Base-by-base conservation (phyloP, 208 protist genomes). In the Herpetomonas muscarum region DNA sequence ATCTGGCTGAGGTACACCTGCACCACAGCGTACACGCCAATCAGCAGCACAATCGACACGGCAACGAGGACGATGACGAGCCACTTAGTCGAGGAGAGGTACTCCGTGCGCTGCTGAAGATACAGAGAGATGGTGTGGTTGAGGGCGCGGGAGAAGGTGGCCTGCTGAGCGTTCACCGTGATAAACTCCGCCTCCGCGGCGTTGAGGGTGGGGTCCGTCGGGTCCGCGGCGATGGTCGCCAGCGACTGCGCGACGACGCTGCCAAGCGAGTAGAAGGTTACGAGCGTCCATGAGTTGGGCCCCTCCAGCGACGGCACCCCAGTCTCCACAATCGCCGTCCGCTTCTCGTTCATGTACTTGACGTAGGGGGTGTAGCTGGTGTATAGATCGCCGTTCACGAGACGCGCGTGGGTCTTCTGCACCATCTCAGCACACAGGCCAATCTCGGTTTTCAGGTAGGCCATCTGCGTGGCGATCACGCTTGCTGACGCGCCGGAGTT, bases 271-370 rank as follows among this genome's bases (percentile, higher is more conserved):
- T 36, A 60, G 26, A 60, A 24, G 17, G 6, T 12, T 17, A 25
- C 42, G 12, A 66, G 15, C 10, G 30, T 19, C 4, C 48, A 51
- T 6, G 15, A 6, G 24, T 44, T 28, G 21, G 10, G 25, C 12
- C 60, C 60, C 25, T 59, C 60, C 6, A 66, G n/a, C 10, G 60
- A 66, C 15, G 15, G 42, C 12, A 50, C 21, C n/a, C 60, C 60
- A 19, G 24, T 9, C 36, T 42, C 29, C 12, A 66, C 9, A 21
- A 66, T 32, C 21, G 42, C 60, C 22, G 30, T 55, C 15, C 60
- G 60, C 26, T 47, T 47, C 30, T 36, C 9, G 12, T 29, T 32
- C 6, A 57, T 42, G 31, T 42, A 59, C 9, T 66, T 25, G 6
- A 17, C 31, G 4, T 60, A 17, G n/a, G 12, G 9, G 12, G 10